Percentiles rank a stretch among this genome's conserved stretches.
Evolutionary conservation across 208 protist genomes (phyloP).

Genomic region (Acanthamoeba lugdunensis): DNA sequence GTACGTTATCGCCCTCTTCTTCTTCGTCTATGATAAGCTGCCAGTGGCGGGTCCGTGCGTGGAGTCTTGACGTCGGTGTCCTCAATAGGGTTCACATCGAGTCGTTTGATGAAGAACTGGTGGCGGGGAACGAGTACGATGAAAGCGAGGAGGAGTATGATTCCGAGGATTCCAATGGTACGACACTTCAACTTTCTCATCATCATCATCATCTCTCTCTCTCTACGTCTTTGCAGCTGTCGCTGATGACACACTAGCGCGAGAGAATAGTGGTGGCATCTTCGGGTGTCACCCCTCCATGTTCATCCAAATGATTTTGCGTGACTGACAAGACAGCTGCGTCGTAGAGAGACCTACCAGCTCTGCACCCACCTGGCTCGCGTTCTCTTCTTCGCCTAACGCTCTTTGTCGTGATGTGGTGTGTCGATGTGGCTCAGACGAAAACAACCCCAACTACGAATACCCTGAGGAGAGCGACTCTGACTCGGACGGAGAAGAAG

Average conservation of each 20-base stretch:
- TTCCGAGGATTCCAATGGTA: slow-evolving; percentile 34
- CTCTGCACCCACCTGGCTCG: not conserved
- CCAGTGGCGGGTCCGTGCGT: not conserved
- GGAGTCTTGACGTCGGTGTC: not conserved
- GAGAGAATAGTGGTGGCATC: not conserved
- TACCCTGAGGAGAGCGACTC: not conserved
- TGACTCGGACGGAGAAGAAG: not conserved
- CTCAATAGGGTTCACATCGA: not conserved
- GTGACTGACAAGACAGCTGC: not conserved
- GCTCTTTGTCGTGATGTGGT: not conserved
- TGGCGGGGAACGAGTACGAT: slow-evolving; percentile 5
- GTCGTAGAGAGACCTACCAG: not conserved
- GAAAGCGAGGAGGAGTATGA: slow-evolving; percentile 41
- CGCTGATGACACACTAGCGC: slow-evolving; percentile 13
- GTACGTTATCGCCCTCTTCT: not conserved
- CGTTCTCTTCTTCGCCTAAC: not conserved
- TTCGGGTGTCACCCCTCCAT: not conserved
- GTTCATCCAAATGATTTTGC: slow-evolving; percentile 48
- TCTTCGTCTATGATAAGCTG: too few species aligned
- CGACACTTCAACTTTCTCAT: not conserved
- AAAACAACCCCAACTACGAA: slow-evolving; percentile 46
- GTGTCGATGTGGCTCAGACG: not conserved
- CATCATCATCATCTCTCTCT: not conserved
- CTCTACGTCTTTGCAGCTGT: too few species aligned
- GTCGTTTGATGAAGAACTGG: slow-evolving; percentile 21